Percentiles rank a stretch among this genome's conserved stretches.
phyloP scores from a whole-genome alignment of 352 stramenopile species.

The Achlya hypogyna region DNA sequence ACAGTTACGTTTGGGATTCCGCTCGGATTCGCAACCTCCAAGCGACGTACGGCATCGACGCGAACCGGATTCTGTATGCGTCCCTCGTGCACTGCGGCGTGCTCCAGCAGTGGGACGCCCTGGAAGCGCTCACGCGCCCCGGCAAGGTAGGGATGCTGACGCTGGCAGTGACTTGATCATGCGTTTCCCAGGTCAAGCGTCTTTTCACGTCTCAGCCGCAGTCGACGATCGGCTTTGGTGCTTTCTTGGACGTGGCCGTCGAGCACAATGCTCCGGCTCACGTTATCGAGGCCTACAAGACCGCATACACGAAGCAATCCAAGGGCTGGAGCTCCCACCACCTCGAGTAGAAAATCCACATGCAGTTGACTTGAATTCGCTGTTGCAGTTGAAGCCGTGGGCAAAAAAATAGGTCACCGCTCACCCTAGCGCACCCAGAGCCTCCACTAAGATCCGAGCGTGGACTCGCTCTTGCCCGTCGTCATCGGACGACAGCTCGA shows the following conservation, averaged over 20 bases:
- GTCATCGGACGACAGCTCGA: too few species aligned
- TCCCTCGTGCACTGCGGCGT: constrained; percentile 37
- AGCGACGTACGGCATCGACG: not conserved
- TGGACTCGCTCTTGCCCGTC: too few species aligned
- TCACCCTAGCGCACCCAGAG: too few species aligned
- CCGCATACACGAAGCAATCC: constrained; percentile 36
- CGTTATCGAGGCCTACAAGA: constrained; percentile 37
- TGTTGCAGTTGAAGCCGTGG: too few species aligned
- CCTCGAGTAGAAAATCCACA: not conserved
- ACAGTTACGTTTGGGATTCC: constrained; percentile 27
- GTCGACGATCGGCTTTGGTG: constrained; percentile 55
- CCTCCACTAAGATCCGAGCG: too few species aligned
- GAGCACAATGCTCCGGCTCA: constrained; percentile 34
- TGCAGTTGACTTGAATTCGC: not conserved
- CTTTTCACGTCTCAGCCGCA: constrained; percentile 23
- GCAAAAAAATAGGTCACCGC: too few species aligned
- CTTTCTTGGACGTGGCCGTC: constrained; percentile 55
- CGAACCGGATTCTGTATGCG: constrained; percentile 28
- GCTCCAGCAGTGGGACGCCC: constrained; percentile 39
- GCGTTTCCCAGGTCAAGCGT: constrained; percentile 24
- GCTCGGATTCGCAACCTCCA: not conserved
- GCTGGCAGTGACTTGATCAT: constrained; percentile 27
- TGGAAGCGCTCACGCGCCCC: constrained; percentile 39
- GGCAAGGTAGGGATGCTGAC: constrained; percentile 28
- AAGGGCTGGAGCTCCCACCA: constrained; percentile 3